phyloP scores from a whole-genome alignment of 2,329 filamentous ascomycete species.

The Aspergillus sp. region DNA sequence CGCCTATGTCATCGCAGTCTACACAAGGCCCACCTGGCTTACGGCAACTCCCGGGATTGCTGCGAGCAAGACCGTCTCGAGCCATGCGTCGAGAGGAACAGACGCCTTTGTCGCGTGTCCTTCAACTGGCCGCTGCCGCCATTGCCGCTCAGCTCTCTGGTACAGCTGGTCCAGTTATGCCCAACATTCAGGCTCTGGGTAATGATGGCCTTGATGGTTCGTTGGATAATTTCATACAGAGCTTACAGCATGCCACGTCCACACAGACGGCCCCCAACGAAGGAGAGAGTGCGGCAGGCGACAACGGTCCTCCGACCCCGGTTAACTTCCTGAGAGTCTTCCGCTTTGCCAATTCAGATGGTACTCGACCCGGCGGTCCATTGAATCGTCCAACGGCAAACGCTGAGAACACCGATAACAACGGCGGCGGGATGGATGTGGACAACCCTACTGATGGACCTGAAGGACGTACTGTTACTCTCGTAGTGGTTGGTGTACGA shows the following conservation, averaged over 20 bases:
- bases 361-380: conserved; percentile 26
- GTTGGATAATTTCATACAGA: conserved; percentile 64
- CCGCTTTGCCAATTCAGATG: conserved; percentile 60
- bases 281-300: conserved; percentile 33
- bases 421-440: conserved; percentile 39
- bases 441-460: conserved; percentile 44
- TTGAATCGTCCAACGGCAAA: conserved; percentile 27
- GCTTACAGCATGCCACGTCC: conserved; percentile 63
- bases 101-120: conserved; percentile 61
- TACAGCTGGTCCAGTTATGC: conserved; percentile 56
- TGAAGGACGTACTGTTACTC: conserved; percentile 64
- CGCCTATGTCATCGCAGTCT: conserved; percentile 29
- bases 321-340: conserved; percentile 71
- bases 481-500: conserved; percentile 69
- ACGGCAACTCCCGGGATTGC: conserved; percentile 43
- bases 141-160: conserved; percentile 67
- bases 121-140: conserved; percentile 64
- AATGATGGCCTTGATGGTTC: conserved; percentile 62
- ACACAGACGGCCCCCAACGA: conserved; percentile 49
- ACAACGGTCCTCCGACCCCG: conserved; percentile 53
- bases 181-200: conserved; percentile 57
- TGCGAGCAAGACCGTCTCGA: conserved; percentile 57
- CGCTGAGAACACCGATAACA: conserved; percentile 26
- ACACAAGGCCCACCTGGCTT: conserved; percentile 34
- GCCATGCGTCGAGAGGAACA: conserved; percentile 60